Base-by-base conservation (phyloP, 2,329 filamentous ascomycete genomes). In the Paraphoma sp. region DNA sequence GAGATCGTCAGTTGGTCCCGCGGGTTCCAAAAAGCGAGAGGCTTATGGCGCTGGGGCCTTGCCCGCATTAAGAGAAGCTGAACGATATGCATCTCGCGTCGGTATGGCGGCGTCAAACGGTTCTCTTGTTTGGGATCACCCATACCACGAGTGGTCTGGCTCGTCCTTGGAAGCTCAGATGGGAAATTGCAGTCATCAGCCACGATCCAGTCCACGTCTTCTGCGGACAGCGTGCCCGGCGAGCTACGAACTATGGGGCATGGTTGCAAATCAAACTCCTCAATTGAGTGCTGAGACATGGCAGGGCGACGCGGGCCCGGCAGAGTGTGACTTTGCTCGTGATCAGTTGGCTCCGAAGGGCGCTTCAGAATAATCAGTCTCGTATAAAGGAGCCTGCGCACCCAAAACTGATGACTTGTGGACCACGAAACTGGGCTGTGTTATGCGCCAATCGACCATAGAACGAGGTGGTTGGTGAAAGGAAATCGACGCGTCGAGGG, bases 181-280 rank as follows among this genome's bases (percentile, higher is more conserved):
- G 54, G 62, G 72, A 73, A 63, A 75, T 75, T 76, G 59, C 65
- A 55, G 46, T 58, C 57, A 59, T 62, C 62, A 65, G 69, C 68
- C 63, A 63, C 51, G 43, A 38, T 50, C 55, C 62, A 58, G 54
- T 59, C 62, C 51, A 59, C 58, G 46, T 59, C 63, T 56, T 57
- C 40, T 23, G 30, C 46, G 36, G 47, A 4, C 3, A 54, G 28
- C 36, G 36, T 28, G 47, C 51, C 51, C 51, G 57, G 49, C 58
- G 60, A 51, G 48, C 57, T 59, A 56, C 53, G 45, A 51, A 51
- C 50, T n/a, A 59, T 54, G 48, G 47, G 56, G 60, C 57, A 57
- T 50, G 38, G 46, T 38, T 42, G 49, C 38, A 33, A 49, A 45
- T 59, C 14, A 53, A 60, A 63, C 65, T 56, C 53, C 53, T 50